Evolutionary conservation across 306 rosid species (phyloP).

Genomic region (Lupinus albus): DNA sequence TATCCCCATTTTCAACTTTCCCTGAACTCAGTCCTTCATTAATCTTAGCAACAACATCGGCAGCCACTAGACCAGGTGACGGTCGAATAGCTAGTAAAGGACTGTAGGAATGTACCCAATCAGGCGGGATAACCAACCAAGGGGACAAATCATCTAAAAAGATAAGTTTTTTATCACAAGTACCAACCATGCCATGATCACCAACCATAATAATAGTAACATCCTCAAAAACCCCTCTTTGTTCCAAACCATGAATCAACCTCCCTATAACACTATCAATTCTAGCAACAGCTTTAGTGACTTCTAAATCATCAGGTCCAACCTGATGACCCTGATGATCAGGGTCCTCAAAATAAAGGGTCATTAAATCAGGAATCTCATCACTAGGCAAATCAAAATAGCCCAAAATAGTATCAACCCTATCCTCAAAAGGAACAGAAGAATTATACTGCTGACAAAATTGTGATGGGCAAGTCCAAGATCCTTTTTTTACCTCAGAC

Average conservation of each 20-base stretch:
- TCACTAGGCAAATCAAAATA: conserved; percentile 70
- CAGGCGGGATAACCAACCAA: conserved; percentile 56
- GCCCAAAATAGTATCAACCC: conserved; percentile 63
- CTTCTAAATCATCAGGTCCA: conserved; percentile 82
- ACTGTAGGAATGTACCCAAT: conserved; percentile 66
- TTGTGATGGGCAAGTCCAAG: conserved; percentile 66
- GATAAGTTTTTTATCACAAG: conserved; percentile 74
- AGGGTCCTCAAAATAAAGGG: conserved; percentile 92
- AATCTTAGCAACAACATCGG: conserved; percentile 56
- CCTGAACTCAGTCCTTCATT: conserved; percentile 72
- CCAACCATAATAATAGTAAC: conserved; percentile 78
- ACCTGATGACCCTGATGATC: conserved; percentile 91
- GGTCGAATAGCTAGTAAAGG: conserved; percentile 83
- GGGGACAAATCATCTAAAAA: conserved; percentile 67
- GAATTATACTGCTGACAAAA: conserved; percentile 62
- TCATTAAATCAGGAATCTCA: conserved; percentile 73
- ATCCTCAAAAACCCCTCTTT: conserved; percentile 73
- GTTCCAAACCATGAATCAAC: conserved; percentile 74
- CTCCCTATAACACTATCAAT: conserved; percentile 75
- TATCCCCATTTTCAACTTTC: conserved; percentile 67
- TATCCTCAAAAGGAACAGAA: conserved; percentile 74
- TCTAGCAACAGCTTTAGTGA: conserved; percentile 68
- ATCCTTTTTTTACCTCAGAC: conserved; percentile 85
- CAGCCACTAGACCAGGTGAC: conserved; percentile 40
- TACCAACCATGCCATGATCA: conserved; percentile 98